Base-by-base conservation (phyloP, 805 yeast species). In the Pichia gijzeniarum region DNA sequence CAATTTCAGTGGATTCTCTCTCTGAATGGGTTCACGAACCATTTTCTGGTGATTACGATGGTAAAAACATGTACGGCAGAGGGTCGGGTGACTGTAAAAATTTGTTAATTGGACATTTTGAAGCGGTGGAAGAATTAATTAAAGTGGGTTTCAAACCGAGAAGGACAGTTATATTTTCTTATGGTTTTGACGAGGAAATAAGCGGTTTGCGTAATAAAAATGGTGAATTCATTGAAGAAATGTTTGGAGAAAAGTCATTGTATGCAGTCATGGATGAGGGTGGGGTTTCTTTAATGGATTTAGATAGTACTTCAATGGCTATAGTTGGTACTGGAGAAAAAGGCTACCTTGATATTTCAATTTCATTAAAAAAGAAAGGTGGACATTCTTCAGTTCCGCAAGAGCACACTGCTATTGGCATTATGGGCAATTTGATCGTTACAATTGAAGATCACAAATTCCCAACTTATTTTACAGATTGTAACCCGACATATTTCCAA, bases 311-410 rank as follows among this genome's bases (percentile, higher is more conserved):
- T 6, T 65, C 66, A n/a, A 57, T 71, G 50, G 68, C 76, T 3
- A 49, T 68, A 20, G 74, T 75, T 2, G 73, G 71, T 12, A 69
- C 74, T 2, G 70, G 74, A 10, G 79, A 74, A 52, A 74, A 74
- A 56, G 79, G 79, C 0, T 64, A 68, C 45, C 48, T 72, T 34
- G 65, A 74, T 53, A 55, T 73, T 2, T 49, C 58, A n/a, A 61
- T 74, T 35, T 68, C 64, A 19, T 55, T 74, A 32, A 64, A 53
- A 38, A 68, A 74, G 6, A 73, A 72, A 5, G 79, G 79, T 20
- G 79, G 79, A 0, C 79, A 74, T 55, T 72, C 77, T 0, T 69
- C 75, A 0, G 59, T 73, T 17, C 79, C 79, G 4, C 77, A 75
- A 16, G 59, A 64, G 18, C 75, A 73, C 53, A 73, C 79, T 0